phyloP scores from a whole-genome alignment of 148 eudicot genomes.

The Cornus controversa region DNA sequence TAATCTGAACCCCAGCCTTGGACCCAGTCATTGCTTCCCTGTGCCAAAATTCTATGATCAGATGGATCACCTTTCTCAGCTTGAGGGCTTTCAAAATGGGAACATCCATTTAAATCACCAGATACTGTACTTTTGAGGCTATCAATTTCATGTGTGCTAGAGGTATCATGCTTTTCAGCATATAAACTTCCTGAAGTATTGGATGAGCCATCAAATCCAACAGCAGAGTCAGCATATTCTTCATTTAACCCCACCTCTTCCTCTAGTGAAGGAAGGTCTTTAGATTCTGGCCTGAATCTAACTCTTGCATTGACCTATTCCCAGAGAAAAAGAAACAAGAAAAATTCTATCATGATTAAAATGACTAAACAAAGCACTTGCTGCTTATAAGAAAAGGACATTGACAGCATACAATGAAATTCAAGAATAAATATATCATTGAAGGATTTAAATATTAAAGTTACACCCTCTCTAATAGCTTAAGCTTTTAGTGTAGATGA shows the following conservation, averaged over 20 bases:
- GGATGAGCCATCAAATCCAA: conserved; percentile 72
- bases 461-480: too few relatives aligned
- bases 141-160: conserved; percentile 65
- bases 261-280: conserved; percentile 74
- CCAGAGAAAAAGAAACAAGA: conserved; percentile 1
- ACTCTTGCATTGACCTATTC: conserved; percentile 56
- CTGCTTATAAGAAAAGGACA: neutral
- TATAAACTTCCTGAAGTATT: conserved; percentile 74
- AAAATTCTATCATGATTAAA: neutral
- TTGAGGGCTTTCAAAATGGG: conserved; percentile 43
- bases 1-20: conserved; percentile 50
- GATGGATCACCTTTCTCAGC: conserved; percentile 46
- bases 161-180: conserved; percentile 71
- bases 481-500: too few relatives aligned
- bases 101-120: conserved; percentile 41
- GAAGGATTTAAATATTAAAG: too few relatives aligned
- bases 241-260: conserved; percentile 55
- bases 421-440: neutral
- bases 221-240: conserved; percentile 60
- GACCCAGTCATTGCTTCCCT: conserved; percentile 51
- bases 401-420: neutral
- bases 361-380: neutral
- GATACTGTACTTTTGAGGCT: conserved; percentile 64
- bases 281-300: conserved; percentile 49
- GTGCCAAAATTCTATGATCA: conserved; percentile 34